These are phyloP conservation scores for Deuterostichococcus epilithicus DNA, from an alignment of 139 green algal genomes.

Conservation along the genomic window DNA sequence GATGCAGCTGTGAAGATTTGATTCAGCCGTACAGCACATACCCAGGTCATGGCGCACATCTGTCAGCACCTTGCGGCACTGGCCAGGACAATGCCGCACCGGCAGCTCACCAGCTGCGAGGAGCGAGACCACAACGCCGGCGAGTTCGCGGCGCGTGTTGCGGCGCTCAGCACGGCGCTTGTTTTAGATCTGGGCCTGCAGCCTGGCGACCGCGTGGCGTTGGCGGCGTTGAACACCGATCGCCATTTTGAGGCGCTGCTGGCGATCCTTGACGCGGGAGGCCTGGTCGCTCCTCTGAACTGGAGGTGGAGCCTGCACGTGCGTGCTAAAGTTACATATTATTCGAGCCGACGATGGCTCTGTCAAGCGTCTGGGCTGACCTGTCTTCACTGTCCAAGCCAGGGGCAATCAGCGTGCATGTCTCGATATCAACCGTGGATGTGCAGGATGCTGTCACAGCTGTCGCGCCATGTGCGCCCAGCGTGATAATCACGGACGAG, in stretches of 20 bases:
- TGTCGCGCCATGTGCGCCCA: not conserved
- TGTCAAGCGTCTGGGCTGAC: not conserved
- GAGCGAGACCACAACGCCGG: conserved; percentile 5
- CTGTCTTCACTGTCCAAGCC: not conserved
- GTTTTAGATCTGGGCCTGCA: conserved; percentile 1
- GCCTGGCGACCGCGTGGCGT: conserved; percentile 36
- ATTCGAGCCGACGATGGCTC: not conserved
- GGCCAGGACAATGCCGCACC: not conserved
- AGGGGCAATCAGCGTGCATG: not conserved
- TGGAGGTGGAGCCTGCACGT: conserved; percentile 56
- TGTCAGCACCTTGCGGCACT: conserved; percentile 23
- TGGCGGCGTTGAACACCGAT: conserved; percentile 38
- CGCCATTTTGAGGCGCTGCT: conserved; percentile 53
- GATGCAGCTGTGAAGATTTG: not conserved
- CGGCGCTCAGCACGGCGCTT: conserved; percentile 34
- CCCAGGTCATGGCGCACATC: conserved; percentile 18
- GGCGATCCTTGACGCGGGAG: conserved; percentile 44
- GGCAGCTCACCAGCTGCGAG: conserved; percentile 20
- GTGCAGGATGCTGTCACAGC: conserved; percentile 7
- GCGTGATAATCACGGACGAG: not conserved
- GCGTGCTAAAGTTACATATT: conserved; percentile 7
- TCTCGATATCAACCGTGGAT: not conserved
- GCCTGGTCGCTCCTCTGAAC: conserved; percentile 69
- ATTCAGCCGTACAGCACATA: not conserved
- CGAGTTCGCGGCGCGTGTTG: conserved; percentile 27